Evolutionary conservation across 352 stramenopile species (phyloP).

Genomic region (Blastocystis sp.): DNA sequence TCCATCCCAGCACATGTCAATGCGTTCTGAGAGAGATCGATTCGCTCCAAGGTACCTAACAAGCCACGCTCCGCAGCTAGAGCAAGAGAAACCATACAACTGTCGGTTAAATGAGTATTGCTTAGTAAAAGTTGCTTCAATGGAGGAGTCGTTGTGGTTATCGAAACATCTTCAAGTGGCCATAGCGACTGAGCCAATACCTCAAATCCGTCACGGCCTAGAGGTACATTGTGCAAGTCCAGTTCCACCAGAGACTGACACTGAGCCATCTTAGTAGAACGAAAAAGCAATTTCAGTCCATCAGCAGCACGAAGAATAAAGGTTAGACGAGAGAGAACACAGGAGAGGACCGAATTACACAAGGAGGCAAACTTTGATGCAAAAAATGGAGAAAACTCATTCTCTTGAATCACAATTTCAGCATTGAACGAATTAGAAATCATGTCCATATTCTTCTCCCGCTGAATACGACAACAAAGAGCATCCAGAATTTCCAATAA

Average conservation of each 20-base stretch:
- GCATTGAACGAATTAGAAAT: neutral
- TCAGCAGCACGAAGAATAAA: neutral
- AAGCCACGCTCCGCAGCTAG: neutral
- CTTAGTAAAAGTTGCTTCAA: neutral
- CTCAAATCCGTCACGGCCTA: constrained; percentile 22
- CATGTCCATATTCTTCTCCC: neutral
- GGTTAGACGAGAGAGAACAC: neutral
- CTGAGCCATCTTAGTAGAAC: neutral
- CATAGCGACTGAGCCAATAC: neutral
- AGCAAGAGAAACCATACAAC: neutral
- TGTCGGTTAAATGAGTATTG: neutral
- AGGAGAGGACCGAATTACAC: neutral
- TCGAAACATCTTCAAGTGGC: neutral
- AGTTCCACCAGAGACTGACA: neutral
- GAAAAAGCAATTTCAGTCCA: neutral
- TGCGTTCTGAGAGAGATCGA: constrained; percentile 33
- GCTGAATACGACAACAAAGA: neutral
- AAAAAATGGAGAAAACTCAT: constrained; percentile 52
- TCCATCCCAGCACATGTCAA: neutral
- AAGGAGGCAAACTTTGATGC: neutral
- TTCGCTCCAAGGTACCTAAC: neutral
- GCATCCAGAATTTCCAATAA: constrained; percentile 49
- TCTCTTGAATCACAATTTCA: constrained; percentile 9
- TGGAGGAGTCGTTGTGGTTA: neutral
- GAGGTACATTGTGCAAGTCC: neutral